phyloP scores from a whole-genome alignment of 2,329 filamentous ascomycete genomes.

The Xylaria multiplex region DNA sequence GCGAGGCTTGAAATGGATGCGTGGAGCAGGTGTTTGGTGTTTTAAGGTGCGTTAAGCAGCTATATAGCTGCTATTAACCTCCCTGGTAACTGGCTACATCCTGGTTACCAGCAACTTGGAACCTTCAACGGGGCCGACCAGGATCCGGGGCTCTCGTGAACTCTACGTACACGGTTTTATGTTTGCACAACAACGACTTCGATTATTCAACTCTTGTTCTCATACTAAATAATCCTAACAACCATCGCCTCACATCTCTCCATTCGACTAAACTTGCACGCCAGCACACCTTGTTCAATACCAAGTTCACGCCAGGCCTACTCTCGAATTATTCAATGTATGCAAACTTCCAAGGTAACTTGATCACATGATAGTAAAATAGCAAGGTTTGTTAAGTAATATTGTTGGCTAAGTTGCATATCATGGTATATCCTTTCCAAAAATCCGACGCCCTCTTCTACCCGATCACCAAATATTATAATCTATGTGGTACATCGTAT shows the following conservation, averaged over 20 bases:
- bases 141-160: not conserved
- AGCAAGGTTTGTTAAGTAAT: not conserved
- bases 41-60: too few species aligned
- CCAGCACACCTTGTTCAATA: too few species aligned
- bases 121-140: too few species aligned
- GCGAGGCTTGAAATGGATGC: constrained; percentile 1
- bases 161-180: not conserved
- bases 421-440: constrained; percentile 36
- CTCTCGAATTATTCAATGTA: not conserved
- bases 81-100: too few species aligned
- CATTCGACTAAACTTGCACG: too few species aligned
- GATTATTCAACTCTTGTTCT: too few species aligned
- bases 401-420: constrained; percentile 17
- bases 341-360: not conserved
- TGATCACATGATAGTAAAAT: not conserved
- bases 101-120: too few species aligned
- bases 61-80: too few species aligned
- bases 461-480: constrained; percentile 33
- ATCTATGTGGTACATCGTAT: constrained; percentile 33
- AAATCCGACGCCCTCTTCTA: constrained; percentile 23
- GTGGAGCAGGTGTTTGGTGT: not conserved
- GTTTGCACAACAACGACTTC: not conserved
- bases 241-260: too few species aligned
- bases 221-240: too few species aligned
- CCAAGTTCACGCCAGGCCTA: not conserved